Evolutionary conservation across 176 grass and related monocot species (phyloP).

Genomic region (Oropetium thomaeum): DNA sequence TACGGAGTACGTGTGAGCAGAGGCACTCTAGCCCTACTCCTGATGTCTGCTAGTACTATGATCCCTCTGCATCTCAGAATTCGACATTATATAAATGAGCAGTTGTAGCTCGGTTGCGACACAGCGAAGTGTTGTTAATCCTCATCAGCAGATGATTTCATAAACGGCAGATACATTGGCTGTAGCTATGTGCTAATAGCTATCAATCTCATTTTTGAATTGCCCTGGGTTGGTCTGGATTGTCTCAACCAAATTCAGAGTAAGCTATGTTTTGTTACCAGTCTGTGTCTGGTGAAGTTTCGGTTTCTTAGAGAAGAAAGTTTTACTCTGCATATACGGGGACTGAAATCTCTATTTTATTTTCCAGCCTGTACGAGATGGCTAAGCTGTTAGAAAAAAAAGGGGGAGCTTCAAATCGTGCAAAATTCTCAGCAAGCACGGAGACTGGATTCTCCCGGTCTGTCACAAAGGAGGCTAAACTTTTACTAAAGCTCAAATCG

Average conservation of each 20-base stretch:
- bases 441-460: too few species aligned
- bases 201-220: neutral
- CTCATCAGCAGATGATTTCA: neutral
- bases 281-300: too few species aligned
- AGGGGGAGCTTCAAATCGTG: neutral
- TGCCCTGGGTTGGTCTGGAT: neutral
- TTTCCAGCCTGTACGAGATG: neutral
- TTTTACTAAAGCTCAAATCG: too few species aligned
- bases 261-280: too few species aligned
- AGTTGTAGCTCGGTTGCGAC: neutral
- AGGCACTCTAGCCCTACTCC: neutral
- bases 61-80: neutral
- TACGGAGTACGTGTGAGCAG: too few species aligned
- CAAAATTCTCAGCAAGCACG: neutral
- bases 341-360: neutral
- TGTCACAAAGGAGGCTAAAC: too few species aligned
- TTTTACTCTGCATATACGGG: neutral
- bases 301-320: neutral
- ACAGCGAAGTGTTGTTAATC: neutral
- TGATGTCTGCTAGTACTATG: neutral
- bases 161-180: neutral
- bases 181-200: neutral
- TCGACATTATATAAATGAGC: constrained; percentile 4
- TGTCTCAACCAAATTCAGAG: too few species aligned
- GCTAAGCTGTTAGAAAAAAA: neutral